Base-by-base conservation (phyloP, 768 basidiomycete species). In the Phaffia australis region DNA sequence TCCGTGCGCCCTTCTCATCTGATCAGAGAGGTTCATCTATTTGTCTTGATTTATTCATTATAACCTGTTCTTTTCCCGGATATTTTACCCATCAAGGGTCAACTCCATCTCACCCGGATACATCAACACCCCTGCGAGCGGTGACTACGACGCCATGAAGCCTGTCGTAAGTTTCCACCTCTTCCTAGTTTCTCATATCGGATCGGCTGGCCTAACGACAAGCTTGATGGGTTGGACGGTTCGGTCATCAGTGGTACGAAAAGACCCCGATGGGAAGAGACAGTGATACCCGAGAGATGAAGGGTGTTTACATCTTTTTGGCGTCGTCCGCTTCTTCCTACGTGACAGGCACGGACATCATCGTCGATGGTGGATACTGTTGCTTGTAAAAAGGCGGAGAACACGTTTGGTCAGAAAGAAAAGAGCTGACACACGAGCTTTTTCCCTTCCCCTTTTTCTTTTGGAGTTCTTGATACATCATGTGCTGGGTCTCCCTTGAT, bases 41-140 rank as follows among this genome's bases (percentile, higher is more conserved):
- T n/a, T n/a, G n/a, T n/a, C 35, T 11, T 42, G 11, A 42, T 42
- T 42, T 42, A 5, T 11, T 42, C 11, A 42, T 42, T 11, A 5
- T 42, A 42, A 5, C 35, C 11, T 42, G 4, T 4, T 42, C 35
- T 42, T 42, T 42, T 11, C 11, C 35, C 35, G 35, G 11, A 29
- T 14, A 0, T 29, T 32, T 14, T 35, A 25, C 14, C 29, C 25
- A 18, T 57, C 7, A 42, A 42, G 35, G 35, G 35, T 42, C 11
- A 54, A 54, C 52, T 54, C 51, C 42, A 63, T 69, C 48, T 69
- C 67, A 23, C 67, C 67, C 19, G 67, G 67, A 32, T 69, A 69
- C 63, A 69, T 64, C 57, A 57, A 63, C 63, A 69, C 67, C n/a
- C 50, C 59, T 54, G 62, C 67, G 30, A 58, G 56, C 23, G 56